These are phyloP conservation scores for Aspergillus ochraceoroseus DNA, from an alignment of 2,329 filamentous ascomycete genomes.

Conservation along the genomic window DNA sequence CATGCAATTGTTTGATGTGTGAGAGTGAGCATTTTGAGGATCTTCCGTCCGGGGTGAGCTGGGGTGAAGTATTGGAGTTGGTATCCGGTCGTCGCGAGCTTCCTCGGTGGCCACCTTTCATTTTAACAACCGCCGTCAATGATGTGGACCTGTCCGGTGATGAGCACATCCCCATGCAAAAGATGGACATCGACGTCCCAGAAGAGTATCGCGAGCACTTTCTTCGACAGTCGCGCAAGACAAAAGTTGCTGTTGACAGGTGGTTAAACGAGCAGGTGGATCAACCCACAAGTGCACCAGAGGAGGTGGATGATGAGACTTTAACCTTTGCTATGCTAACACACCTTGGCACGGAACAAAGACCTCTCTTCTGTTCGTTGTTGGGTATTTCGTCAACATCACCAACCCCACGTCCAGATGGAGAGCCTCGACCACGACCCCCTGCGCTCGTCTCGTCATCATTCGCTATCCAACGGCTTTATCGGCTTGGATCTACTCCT, in stretches of 20 bases:
- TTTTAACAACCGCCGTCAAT: conserved; percentile 57
- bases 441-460: conserved; percentile 71
- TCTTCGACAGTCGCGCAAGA: conserved; percentile 85
- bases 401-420: conserved; percentile 57
- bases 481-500: conserved; percentile 66
- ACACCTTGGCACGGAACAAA: conserved; percentile 68
- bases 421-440: conserved; percentile 63
- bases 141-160: conserved; percentile 54
- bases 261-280: conserved; percentile 82
- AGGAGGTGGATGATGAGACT: conserved; percentile 91
- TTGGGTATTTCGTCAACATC: conserved; percentile 56
- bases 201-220: conserved; percentile 93
- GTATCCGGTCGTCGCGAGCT: conserved; percentile 84
- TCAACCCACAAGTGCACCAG: conserved; percentile 66
- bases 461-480: conserved; percentile 76
- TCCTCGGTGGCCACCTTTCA: conserved; percentile 83
- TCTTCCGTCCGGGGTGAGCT: conserved; percentile 65
- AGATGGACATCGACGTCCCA: conserved; percentile 88
- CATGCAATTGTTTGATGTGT: conserved; percentile 84
- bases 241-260: conserved; percentile 80
- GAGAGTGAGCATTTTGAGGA: conserved; percentile 58
- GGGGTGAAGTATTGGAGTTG: conserved; percentile 92
- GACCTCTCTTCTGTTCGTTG: conserved; percentile 76
- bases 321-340: conserved; percentile 90
- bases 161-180: conserved; percentile 59